phyloP scores from a whole-genome alignment of 441 rosid genomes.

The Syzygium malaccense region DNA sequence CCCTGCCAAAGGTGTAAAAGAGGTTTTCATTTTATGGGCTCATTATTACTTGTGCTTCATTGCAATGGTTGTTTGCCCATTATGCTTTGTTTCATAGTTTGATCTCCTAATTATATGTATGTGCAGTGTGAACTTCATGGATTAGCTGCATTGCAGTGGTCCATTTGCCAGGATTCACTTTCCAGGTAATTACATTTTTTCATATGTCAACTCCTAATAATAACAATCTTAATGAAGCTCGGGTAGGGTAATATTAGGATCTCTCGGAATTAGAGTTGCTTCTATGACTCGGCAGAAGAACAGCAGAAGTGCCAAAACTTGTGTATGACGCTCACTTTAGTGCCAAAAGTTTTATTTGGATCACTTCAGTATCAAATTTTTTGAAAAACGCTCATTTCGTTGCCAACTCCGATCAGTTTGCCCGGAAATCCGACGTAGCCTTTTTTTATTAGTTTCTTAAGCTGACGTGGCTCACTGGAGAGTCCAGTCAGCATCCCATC shows the following conservation, averaged over 20 bases:
- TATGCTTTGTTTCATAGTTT: neutral
- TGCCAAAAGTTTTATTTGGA: too few species aligned
- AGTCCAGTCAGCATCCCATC: too few species aligned
- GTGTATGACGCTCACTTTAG: too few species aligned
- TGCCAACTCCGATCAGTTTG: too few species aligned
- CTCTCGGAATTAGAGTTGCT: neutral
- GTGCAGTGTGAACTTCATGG: slow-evolving; percentile 90
- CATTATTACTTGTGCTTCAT: neutral
- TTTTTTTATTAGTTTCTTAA: too few species aligned
- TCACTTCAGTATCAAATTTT: too few species aligned
- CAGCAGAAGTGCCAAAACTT: too few species aligned
- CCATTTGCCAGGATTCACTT: slow-evolving; percentile 84
- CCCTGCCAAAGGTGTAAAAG: neutral
- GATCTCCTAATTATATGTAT: neutral
- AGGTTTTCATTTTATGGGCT: neutral
- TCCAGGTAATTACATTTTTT: slow-evolving; percentile 21
- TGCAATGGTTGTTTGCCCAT: neutral
- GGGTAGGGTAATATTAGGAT: neutral
- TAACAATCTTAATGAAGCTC: neutral
- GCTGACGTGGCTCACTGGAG: too few species aligned
- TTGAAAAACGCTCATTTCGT: too few species aligned
- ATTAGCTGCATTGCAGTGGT: slow-evolving; percentile 89
- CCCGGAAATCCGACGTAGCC: too few species aligned
- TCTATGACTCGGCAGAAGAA: too few species aligned
- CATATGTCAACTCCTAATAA: neutral